Percentiles rank a stretch among this genome's conserved stretches.
Evolutionary conservation across 768 basidiomycete genomes (phyloP).

Genomic region (Scleroderma bovista): DNA sequence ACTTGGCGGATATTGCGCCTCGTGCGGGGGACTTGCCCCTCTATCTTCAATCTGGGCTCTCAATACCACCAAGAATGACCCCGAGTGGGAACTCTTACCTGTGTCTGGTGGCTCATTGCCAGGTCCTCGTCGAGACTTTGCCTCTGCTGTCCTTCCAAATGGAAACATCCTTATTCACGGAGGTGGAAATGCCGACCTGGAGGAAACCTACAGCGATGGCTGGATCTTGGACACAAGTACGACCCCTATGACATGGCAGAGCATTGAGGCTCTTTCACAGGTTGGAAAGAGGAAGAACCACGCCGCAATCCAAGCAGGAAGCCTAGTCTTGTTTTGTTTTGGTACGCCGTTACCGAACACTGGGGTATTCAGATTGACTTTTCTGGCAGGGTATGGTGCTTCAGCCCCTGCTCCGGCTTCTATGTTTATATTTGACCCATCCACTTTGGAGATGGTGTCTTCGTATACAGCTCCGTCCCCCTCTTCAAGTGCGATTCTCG

Average conservation of each 20-base stretch:
- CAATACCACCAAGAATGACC: constrained; percentile 44
- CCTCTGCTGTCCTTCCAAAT: constrained; percentile 42
- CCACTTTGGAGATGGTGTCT: constrained; percentile 35
- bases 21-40: constrained; percentile 43
- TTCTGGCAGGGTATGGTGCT: constrained; percentile 23
- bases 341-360: constrained; percentile 42
- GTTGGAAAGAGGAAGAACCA: constrained; percentile 70
- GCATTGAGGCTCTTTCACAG: constrained; percentile 43
- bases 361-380: constrained; percentile 20
- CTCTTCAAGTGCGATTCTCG: constrained; percentile 26
- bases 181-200: constrained; percentile 56
- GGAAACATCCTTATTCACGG: constrained; percentile 72
- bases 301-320: constrained; percentile 56
- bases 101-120: constrained; percentile 42
- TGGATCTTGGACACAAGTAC: constrained; percentile 60
- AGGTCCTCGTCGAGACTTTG: constrained; percentile 58
- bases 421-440: constrained; percentile 48
- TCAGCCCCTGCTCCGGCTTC: constrained; percentile 40
- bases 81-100: constrained; percentile 46
- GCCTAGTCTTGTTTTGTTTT: constrained; percentile 69
- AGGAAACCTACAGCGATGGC: constrained; percentile 57
- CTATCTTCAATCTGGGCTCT: constrained; percentile 59
- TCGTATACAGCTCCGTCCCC: constrained; percentile 34
- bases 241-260: constrained; percentile 56
- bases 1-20: constrained; percentile 64